phyloP scores from a whole-genome alignment of 2,329 filamentous ascomycete genomes.

The Fusarium buxicola region DNA sequence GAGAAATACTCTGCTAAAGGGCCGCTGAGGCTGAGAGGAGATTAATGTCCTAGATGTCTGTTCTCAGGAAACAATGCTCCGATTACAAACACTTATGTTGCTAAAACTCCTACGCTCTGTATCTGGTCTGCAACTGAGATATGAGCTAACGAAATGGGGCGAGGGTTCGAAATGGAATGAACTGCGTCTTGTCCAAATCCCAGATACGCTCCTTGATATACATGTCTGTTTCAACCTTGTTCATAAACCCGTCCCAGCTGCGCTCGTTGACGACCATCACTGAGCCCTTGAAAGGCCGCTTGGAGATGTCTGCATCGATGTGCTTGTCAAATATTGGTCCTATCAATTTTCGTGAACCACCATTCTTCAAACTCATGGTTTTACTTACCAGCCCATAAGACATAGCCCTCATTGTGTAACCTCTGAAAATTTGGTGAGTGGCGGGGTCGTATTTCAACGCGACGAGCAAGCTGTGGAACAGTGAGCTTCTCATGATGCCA shows the following conservation, averaged over 20 bases:
- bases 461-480: neutral
- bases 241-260: conserved; percentile 7
- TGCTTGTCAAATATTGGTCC: conserved; percentile 7
- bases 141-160: neutral
- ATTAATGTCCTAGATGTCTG: too few relatives aligned
- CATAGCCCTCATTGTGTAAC: conserved; percentile 9
- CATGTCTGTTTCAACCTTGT: conserved; percentile 3
- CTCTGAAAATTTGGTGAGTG: conserved; percentile 10
- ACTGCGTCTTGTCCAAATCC: conserved; percentile 7
- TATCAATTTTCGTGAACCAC: neutral
- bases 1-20: too few relatives aligned
- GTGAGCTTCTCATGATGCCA: neutral
- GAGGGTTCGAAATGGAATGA: conserved; percentile 7
- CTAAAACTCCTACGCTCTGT: too few relatives aligned
- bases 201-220: conserved; percentile 6
- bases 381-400: conserved; percentile 4
- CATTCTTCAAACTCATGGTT: neutral
- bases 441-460: conserved; percentile 8
- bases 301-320: conserved; percentile 2
- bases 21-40: too few relatives aligned
- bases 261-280: conserved; percentile 8
- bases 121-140: too few relatives aligned
- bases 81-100: too few relatives aligned
- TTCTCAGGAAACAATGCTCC: too few relatives aligned
- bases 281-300: conserved; percentile 7